Base-by-base conservation (phyloP, 345 rosid genomes). In the Rhizophora mangle region DNA sequence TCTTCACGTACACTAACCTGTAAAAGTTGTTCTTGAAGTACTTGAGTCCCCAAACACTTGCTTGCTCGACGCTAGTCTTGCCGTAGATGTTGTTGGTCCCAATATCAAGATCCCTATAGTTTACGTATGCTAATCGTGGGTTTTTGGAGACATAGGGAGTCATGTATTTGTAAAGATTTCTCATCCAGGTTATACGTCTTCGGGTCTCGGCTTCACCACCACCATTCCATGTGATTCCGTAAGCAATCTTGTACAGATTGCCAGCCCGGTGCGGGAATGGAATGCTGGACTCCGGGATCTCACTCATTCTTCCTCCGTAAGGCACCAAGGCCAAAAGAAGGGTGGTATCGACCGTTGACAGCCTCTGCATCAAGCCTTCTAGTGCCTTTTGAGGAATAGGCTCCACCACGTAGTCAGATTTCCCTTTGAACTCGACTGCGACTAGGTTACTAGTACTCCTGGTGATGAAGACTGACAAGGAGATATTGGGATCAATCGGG, bases 161-260 rank as follows among this genome's bases (percentile, higher is more conserved):
- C 58, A 54, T 54, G 58, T 54, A 54, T 21, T 54, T 54, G 26
- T 54, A 54, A 6, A 54, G 58, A n/a, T 54, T 54, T 54, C 58
- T 54, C 58, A 1, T 8, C 58, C 58, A 54, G 1, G 22, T 54
- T n/a, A 54, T 54, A 1, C 26, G 26, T 54, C 7, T 54, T n/a
- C 26, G 9, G 13, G 58, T 22, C 26, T 6, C 26, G 8, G 22
- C 20, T 20, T n/a, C 13, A 9, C 58, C 26, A 21, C 26, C 58
- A 2, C 26, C 58, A 21, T 5, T 22, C 58, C 58, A 54, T 8
- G 24, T 15, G 58, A 10, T 6, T n/a, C 22, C 22, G 58, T 54
- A 54, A 10, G 11, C 58, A 21, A 54, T 54, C 26, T 54, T n/a
- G 27, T 54, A 54, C n/a, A 54, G 26, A 54, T 6, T 22, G 3